A percentile compares a stretch with the other conserved stretches of the same genome.
Conservation (phyloP, 345 rosid species). For the Aethionema arabicum region DNA sequence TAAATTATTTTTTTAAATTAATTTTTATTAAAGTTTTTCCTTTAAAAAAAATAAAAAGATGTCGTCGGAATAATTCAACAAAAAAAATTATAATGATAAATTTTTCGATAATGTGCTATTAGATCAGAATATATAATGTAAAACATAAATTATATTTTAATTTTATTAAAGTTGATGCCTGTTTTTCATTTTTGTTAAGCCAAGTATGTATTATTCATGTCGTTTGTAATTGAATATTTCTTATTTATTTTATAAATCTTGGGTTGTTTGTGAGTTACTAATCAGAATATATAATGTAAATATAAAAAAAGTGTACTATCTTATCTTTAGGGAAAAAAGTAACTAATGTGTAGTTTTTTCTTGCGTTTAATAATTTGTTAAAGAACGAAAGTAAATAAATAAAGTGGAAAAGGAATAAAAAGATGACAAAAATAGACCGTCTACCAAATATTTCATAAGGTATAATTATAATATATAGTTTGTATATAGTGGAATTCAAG, state of each 20-base stretch:
- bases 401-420: neutral
- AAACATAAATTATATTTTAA: no score
- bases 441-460: constrained; percentile 31
- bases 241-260: neutral
- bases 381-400: constrained; percentile 11
- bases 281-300: no score
- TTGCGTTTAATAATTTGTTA: neutral
- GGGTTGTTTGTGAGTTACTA: no score
- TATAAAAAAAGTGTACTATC: no score
- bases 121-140: no score
- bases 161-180: neutral
- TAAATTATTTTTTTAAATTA: neutral
- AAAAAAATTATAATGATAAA: no score
- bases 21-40: neutral
- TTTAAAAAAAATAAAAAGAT: neutral
- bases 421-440: constrained; percentile 25
- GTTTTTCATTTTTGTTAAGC: neutral
- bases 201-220: no score
- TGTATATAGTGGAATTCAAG: constrained; percentile 23
- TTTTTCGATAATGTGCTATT: no score
- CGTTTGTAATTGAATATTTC: neutral
- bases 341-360: no score
- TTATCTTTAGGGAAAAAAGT: no score
- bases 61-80: no score
- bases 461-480: constrained; percentile 19